Base-by-base conservation (phyloP, 1,139 yeast species). In the Lodderomyces beijingensis region DNA sequence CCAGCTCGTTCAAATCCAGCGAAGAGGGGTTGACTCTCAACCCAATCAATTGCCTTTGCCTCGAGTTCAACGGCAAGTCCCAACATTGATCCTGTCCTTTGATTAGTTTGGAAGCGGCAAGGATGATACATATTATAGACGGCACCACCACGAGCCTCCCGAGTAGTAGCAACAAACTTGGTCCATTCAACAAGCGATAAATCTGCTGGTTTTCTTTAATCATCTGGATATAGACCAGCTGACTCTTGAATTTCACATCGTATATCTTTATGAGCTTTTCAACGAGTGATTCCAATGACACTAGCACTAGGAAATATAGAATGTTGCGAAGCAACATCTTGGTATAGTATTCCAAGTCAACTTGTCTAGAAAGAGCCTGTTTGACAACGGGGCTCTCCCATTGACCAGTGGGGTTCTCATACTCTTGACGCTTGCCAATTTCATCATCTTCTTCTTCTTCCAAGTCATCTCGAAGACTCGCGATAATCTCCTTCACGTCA, bases 371-470 rank as follows among this genome's bases (percentile, higher is more conserved):
- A 31, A 68, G 48, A 0, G 74, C 74, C 33, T 52, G 53, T 31
- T 46, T 44, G 43, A 67, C 55, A 17, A 62, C 53, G 3, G 72
- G 72, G 39, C 57, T 64, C 16, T 49, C 47, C 73, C 73, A 67
- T n/a, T 54, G 58, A 1, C 71, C 73, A 1, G 61, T 50, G 1
- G 69, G 65, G 1, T 41, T 32, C 5, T 34, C 36, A 7, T 14
- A 5, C 10, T 10, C 4, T 5, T 11, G 15, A 12, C 8, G 13
- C 10, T 14, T 16, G 9, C 27, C 34, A 5, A 30, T 19, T 15
- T 38, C 44, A 26, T 42, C 42, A 13, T 40, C 39, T 14, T 39
- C 43, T 26, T 42, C 42, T 13, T 40, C 39, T 4, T 36, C 43
- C 11, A 31, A 31, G 23, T 39, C 45, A 22, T 37, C 35, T 22